Evolutionary conservation across 106 monocot genomes (phyloP).

Genomic region (Dendrobium officinale): DNA sequence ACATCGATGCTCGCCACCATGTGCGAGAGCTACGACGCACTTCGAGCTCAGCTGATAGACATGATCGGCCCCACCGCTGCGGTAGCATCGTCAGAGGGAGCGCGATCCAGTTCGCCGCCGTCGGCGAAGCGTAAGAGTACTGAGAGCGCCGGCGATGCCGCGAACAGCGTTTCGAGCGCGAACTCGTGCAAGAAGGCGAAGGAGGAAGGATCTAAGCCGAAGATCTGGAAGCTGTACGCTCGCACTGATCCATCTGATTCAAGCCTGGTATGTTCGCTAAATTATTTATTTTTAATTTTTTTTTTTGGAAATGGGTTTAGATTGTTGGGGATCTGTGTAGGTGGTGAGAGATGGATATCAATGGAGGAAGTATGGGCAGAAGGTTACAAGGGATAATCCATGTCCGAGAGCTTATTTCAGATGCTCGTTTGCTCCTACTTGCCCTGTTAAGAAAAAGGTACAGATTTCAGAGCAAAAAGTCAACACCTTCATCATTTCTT

Average conservation of each 20-base stretch:
- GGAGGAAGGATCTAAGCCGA: conserved; percentile 7
- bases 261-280: conserved; percentile 6
- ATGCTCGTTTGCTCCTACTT: conserved; percentile 26
- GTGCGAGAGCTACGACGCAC: conserved; percentile 2
- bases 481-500: too few relatives aligned
- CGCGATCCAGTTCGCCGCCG: neutral
- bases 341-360: conserved; percentile 30
- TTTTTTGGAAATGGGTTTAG: neutral
- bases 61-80: neutral
- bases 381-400: conserved; percentile 29
- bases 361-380: conserved; percentile 34
- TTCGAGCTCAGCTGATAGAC: neutral
- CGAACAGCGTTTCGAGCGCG: conserved; percentile 4
- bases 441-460: conserved; percentile 33
- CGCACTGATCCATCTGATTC: conserved; percentile 20
- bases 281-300: neutral
- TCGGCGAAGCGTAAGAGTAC: conserved; percentile 9
- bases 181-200: conserved; percentile 6
- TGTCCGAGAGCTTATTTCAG: conserved; percentile 30
- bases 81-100: neutral
- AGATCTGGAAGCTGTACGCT: conserved; percentile 16
- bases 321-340: neutral
- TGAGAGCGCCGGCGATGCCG: neutral
- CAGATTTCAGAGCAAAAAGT: neutral
- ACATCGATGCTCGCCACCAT: conserved; percentile 7